Percentiles rank a stretch among this genome's conserved stretches.
Evolutionary conservation across 1,284 basidiomycete genomes (phyloP).

Genomic region (Cryptococcus sp.): DNA sequence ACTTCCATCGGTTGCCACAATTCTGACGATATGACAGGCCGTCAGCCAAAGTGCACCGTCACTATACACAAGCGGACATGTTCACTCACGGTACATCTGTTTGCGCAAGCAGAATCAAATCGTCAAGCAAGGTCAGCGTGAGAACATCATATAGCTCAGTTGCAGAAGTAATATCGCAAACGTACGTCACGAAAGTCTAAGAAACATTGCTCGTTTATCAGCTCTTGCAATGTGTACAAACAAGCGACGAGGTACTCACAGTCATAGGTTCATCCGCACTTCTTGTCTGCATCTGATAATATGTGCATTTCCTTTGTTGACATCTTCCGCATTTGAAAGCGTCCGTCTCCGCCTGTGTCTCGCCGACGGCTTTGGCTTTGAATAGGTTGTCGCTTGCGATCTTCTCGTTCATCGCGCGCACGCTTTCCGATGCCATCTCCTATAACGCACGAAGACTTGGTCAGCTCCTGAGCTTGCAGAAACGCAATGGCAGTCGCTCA

Average conservation of each 20-base stretch:
- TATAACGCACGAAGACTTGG: slow-evolving; percentile 43
- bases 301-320: slow-evolving; percentile 86
- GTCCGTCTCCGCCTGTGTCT: slow-evolving; percentile 91
- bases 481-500: slow-evolving; percentile 46
- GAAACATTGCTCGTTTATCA: slow-evolving; percentile 12
- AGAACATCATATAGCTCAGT: background rate
- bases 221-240: background rate
- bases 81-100: slow-evolving; percentile 41
- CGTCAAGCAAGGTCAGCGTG: slow-evolving; percentile 1
- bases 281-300: slow-evolving; percentile 91
- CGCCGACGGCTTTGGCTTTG: slow-evolving; percentile 85
- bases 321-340: slow-evolving; percentile 96
- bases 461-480: background rate
- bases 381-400: slow-evolving; percentile 87
- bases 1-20: slow-evolving; percentile 54
- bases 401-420: slow-evolving; percentile 77
- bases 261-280: slow-evolving; percentile 98
- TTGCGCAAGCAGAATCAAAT: background rate
- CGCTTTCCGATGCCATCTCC: slow-evolving; percentile 96
- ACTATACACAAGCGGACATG: background rate
- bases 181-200: slow-evolving; percentile 66
- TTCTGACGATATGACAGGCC: slow-evolving; percentile 21
- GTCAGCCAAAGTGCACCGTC: background rate
- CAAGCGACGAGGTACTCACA: slow-evolving; percentile 56
- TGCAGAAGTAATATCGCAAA: slow-evolving; percentile 21